phyloP scores from a whole-genome alignment of 2,329 filamentous ascomycete genomes.

The Pseudogymnoascus sp. region DNA sequence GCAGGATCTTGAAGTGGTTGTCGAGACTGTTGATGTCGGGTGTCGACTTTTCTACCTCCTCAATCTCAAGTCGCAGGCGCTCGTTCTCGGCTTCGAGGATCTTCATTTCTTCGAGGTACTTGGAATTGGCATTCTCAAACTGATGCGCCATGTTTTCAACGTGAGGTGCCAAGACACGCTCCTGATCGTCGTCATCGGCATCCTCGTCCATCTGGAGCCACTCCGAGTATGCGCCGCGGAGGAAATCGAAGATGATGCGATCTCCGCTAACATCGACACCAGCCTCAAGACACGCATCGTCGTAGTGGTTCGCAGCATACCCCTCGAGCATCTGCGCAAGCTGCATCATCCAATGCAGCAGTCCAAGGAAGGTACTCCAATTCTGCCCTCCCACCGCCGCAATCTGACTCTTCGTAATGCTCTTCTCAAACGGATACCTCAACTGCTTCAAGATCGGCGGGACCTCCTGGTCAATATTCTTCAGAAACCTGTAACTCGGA shows the following conservation, averaged over 20 bases:
- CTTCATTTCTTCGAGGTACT: conserved; percentile 75
- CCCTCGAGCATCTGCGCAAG: conserved; percentile 87
- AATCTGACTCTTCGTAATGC: conserved; percentile 93
- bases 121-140: conserved; percentile 77
- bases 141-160: conserved; percentile 78
- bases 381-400: conserved; percentile 93
- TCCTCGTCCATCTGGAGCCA: conserved; percentile 93
- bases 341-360: conserved; percentile 99
- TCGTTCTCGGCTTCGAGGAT: conserved; percentile 81
- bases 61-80: conserved; percentile 73
- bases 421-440: conserved; percentile 89
- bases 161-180: conserved; percentile 72
- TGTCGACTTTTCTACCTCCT: conserved; percentile 78
- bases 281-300: conserved; percentile 80
- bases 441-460: conserved; percentile 87
- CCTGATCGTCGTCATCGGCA: conserved; percentile 74
- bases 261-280: conserved; percentile 84
- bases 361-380: conserved; percentile 87
- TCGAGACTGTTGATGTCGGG: conserved; percentile 78
- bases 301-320: conserved; percentile 70
- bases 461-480: conserved; percentile 91
- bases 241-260: conserved; percentile 87
- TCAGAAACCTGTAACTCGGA: conserved; percentile 85
- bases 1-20: conserved; percentile 84
- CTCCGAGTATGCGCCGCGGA: conserved; percentile 82